phyloP scores from a whole-genome alignment of 257 asterid genomes.

The Ilex aquifolium region DNA sequence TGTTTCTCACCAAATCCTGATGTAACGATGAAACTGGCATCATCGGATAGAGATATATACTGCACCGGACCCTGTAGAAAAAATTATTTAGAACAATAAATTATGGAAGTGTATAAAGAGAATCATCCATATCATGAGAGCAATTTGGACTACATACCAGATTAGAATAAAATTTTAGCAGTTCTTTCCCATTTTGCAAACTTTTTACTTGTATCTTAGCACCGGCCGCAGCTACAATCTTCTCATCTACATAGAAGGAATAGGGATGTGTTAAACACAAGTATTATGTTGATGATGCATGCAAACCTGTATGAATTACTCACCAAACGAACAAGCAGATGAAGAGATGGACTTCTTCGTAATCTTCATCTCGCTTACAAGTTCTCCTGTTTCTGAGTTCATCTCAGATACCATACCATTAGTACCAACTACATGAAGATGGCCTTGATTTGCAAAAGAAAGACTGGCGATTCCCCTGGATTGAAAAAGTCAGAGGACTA shows the following conservation, averaged over 20 bases:
- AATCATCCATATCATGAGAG: neutral
- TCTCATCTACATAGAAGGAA: constrained; percentile 18
- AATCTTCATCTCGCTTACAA: constrained; percentile 19
- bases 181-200: constrained; percentile 21
- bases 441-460: constrained; percentile 18
- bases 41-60: too few relatives aligned
- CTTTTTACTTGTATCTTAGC: constrained; percentile 21
- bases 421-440: constrained; percentile 16
- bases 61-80: constrained; percentile 13
- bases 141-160: constrained; percentile 12
- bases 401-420: constrained; percentile 23
- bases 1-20: too few relatives aligned
- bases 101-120: constrained; percentile 4
- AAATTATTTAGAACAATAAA: constrained; percentile 4
- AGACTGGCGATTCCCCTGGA: constrained; percentile 24
- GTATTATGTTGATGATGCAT: neutral
- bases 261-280: constrained; percentile 8
- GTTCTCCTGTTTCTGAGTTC: constrained; percentile 25
- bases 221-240: constrained; percentile 23
- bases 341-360: constrained; percentile 21
- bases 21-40: too few relatives aligned
- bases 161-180: constrained; percentile 24
- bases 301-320: constrained; percentile 2
- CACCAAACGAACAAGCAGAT: constrained; percentile 18
- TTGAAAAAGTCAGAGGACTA: constrained; percentile 7